These are phyloP conservation scores for Xylaria telfairii DNA, from an alignment of 495 filamentous ascomycete species.

Conservation along the genomic window DNA sequence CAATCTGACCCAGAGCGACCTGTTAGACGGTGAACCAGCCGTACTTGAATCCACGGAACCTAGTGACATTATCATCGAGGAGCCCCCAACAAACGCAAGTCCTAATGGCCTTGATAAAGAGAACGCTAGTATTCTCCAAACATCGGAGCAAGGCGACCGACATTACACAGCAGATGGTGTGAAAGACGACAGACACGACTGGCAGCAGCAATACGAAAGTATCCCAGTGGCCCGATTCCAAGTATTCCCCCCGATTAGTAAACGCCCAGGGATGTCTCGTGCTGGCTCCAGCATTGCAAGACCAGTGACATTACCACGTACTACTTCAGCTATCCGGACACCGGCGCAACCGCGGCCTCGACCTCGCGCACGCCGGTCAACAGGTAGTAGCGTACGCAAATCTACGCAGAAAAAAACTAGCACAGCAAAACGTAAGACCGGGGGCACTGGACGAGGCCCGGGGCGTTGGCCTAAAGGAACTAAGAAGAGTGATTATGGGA, in stretches of 20 bases:
- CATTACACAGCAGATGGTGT: conserved; percentile 17
- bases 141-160: conserved; percentile 27
- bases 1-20: conserved; percentile 28
- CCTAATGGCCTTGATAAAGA: conserved; percentile 31
- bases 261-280: conserved; percentile 40
- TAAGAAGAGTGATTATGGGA: conserved; percentile 63
- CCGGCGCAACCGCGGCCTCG: conserved; percentile 33
- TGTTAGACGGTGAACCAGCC: conserved; percentile 27
- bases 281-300: conserved; percentile 40
- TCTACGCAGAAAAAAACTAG: conserved; percentile 40
- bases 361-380: conserved; percentile 36
- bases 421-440: conserved; percentile 51
- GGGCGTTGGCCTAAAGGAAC: conserved; percentile 62
- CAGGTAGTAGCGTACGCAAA: conserved; percentile 28
- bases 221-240: conserved; percentile 85
- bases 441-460: conserved; percentile 58
- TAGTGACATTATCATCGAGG: conserved; percentile 36
- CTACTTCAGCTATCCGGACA: conserved; percentile 29
- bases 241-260: conserved; percentile 79
- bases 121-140: conserved; percentile 40
- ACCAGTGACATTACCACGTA: conserved; percentile 36
- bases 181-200: conserved; percentile 41
- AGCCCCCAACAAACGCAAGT: conserved; percentile 41
- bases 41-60: conserved; percentile 55
- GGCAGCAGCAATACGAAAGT: conserved; percentile 50